A percentile compares a stretch with the other conserved stretches of the same genome.
Evolutionary conservation across 2,329 filamentous ascomycete species (phyloP).

Genomic region (Trichocomaceae sp.): DNA sequence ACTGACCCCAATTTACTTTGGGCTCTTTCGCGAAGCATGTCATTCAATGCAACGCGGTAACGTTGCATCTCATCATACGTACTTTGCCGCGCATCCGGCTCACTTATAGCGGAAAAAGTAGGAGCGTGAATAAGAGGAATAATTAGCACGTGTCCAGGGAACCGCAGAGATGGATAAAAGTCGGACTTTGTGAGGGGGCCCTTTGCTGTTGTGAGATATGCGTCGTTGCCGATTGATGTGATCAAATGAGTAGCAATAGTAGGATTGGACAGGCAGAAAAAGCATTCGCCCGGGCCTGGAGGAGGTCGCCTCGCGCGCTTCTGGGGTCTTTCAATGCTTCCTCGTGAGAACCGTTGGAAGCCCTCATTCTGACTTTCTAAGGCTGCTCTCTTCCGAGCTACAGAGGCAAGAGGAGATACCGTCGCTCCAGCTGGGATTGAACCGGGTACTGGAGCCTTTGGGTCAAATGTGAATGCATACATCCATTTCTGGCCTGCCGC

Average conservation of each 20-base stretch:
- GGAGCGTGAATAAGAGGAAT: conserved; percentile 79
- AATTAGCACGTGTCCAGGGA: conserved; percentile 83
- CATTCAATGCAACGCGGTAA: conserved; percentile 70
- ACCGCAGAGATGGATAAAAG: conserved; percentile 66
- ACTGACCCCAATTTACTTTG: conserved; percentile 65
- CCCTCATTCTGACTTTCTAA: conserved; percentile 30
- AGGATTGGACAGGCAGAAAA: conserved; percentile 89
- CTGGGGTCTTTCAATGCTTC: conserved; percentile 31
- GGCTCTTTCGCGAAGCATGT: conserved; percentile 56
- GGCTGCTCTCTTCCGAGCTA: conserved; percentile 53
- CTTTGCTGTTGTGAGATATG: conserved; percentile 86
- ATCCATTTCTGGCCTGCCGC: conserved; percentile 61
- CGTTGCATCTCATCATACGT: conserved; percentile 75
- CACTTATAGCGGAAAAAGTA: conserved; percentile 62
- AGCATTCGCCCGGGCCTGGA: conserved; percentile 71
- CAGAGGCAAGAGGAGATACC: conserved; percentile 55
- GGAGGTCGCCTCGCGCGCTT: conserved; percentile 44
- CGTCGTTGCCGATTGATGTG: conserved; percentile 77
- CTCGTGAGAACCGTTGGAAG: conserved; percentile 35
- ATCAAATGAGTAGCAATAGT: conserved; percentile 81
- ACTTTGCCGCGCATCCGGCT: conserved; percentile 48
- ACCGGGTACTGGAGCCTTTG: conserved; percentile 53
- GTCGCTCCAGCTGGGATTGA: conserved; percentile 66
- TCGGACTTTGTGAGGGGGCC: conserved; percentile 69
- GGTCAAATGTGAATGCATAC: conserved; percentile 61